Conservation (phyloP, 257 asterid species). For the Verbena officinalis region DNA sequence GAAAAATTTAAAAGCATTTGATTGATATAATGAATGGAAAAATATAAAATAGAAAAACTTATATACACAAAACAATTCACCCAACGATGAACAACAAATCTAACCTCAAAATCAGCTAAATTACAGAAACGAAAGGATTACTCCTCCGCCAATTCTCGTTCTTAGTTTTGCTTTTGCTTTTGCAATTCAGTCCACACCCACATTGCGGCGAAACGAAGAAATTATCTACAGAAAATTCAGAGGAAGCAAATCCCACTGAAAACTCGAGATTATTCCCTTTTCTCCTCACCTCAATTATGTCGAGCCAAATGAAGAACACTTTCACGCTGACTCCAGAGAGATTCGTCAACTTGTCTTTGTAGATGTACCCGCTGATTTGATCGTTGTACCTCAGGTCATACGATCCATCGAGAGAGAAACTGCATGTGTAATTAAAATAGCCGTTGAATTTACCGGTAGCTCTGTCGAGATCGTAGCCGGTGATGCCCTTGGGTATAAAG, state of each 20-base stretch:
- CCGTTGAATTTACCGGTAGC: conserved; percentile 49
- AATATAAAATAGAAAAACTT: no score
- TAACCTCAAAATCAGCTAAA: conserved; percentile 25
- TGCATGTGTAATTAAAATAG: conserved; percentile 51
- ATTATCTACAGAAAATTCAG: conserved; percentile 50
- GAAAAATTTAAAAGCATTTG: no score
- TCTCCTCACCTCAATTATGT: conserved; percentile 57
- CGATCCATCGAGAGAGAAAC: conserved; percentile 60
- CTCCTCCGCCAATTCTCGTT: conserved; percentile 5
- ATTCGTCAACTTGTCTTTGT: conserved; percentile 36
- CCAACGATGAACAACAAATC: not conserved
- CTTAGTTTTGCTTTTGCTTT: conserved; percentile 27
- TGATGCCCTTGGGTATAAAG: conserved; percentile 55
- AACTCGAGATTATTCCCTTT: conserved; percentile 49
- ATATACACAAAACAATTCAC: no score
- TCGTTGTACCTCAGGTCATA: conserved; percentile 54
- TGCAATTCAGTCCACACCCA: conserved; percentile 67
- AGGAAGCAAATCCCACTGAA: conserved; percentile 69
- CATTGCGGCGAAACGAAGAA: conserved; percentile 57
- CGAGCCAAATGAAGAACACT: conserved; percentile 53
- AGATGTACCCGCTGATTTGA: conserved; percentile 45
- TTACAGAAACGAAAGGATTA: conserved; percentile 36
- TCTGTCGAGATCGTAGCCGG: conserved; percentile 48
- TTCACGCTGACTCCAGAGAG: conserved; percentile 59
- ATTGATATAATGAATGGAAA: no score